A percentile compares a stretch with the other conserved stretches of the same genome.
Evolutionary conservation across 1,139 yeast species (phyloP).

Genomic region (Yamadazyma blattariae): DNA sequence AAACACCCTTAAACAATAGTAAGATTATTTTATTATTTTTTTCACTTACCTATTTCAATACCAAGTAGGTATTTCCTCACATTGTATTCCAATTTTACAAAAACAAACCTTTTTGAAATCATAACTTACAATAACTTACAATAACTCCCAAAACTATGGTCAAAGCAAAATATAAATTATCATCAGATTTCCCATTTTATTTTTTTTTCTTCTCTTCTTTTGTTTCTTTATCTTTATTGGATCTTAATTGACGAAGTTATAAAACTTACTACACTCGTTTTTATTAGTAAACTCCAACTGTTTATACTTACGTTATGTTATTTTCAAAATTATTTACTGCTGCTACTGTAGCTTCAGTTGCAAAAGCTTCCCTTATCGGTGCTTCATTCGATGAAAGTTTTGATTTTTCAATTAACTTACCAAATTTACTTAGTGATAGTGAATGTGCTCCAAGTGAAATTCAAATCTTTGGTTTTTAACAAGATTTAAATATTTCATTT

Average conservation of each 20-base stretch:
- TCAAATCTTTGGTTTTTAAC: conserved; percentile 10
- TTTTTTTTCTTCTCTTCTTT: neutral
- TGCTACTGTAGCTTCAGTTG: conserved; percentile 11
- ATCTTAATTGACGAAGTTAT: conserved; percentile 1
- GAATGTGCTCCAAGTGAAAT: conserved; percentile 2
- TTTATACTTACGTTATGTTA: conserved; percentile 14
- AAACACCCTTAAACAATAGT: too few relatives aligned
- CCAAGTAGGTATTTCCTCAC: too few relatives aligned
- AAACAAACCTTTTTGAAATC: too few relatives aligned
- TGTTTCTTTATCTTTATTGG: too few relatives aligned
- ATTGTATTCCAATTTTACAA: too few relatives aligned
- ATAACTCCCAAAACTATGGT: too few relatives aligned
- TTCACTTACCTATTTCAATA: too few relatives aligned
- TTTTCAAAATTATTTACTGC: conserved; percentile 12
- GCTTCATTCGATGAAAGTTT: conserved; percentile 10
- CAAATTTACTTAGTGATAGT: conserved; percentile 1
- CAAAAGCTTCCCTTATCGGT: conserved; percentile 9
- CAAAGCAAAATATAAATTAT: conserved; percentile 2
- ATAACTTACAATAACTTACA: too few relatives aligned
- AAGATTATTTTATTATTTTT: too few relatives aligned
- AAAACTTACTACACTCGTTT: neutral
- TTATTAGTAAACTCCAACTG: too few relatives aligned
- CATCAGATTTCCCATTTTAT: neutral
- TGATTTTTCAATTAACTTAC: conserved; percentile 13
- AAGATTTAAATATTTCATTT: conserved; percentile 9